These are phyloP conservation scores for Amanita inopinata DNA, from an alignment of 768 basidiomycete genomes.

Conservation along the genomic window DNA sequence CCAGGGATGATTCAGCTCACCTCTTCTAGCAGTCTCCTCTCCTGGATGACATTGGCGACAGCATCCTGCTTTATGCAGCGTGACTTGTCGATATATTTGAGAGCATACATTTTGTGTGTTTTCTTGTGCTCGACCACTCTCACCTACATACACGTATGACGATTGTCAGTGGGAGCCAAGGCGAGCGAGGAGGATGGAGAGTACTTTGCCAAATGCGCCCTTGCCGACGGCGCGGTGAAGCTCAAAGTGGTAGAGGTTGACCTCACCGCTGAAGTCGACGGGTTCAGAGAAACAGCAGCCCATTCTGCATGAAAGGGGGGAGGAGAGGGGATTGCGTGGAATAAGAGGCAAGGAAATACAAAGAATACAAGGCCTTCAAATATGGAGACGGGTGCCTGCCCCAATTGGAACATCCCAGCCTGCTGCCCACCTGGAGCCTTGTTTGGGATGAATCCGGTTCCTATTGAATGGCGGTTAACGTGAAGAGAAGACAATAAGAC, in stretches of 20 bases:
- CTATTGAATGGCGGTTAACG: not conserved
- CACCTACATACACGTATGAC: slow-evolving; percentile 42
- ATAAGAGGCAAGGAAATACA: slow-evolving; percentile 10
- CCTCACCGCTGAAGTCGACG: slow-evolving; percentile 77
- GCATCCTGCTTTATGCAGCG: slow-evolving; percentile 87
- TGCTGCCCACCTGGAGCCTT: slow-evolving; percentile 15
- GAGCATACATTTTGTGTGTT: slow-evolving; percentile 83
- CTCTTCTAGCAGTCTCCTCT: slow-evolving; percentile 87
- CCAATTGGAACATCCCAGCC: slow-evolving; percentile 5
- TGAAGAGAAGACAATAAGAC: slow-evolving; percentile 12
- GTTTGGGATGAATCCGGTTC: slow-evolving; percentile 12
- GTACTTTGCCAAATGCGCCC: slow-evolving; percentile 96
- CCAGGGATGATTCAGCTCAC: slow-evolving; percentile 27
- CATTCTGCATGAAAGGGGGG: slow-evolving; percentile 37
- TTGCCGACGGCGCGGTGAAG: slow-evolving; percentile 93
- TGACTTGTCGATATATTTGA: slow-evolving; percentile 98
- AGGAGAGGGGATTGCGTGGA: slow-evolving; percentile 17
- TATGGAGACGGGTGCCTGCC: slow-evolving; percentile 16
- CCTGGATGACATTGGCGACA: slow-evolving; percentile 89
- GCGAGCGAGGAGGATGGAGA: slow-evolving; percentile 10
- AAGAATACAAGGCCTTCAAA: slow-evolving; percentile 29
- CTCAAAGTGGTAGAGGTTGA: slow-evolving; percentile 93
- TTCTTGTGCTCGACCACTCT: slow-evolving; percentile 95
- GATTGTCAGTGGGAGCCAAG: slow-evolving; percentile 5
- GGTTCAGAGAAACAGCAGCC: slow-evolving; percentile 65